Percentiles rank a stretch among this genome's conserved stretches.
Evolutionary conservation across 257 asterid genomes (phyloP).

Genomic region (Avicennia marina): DNA sequence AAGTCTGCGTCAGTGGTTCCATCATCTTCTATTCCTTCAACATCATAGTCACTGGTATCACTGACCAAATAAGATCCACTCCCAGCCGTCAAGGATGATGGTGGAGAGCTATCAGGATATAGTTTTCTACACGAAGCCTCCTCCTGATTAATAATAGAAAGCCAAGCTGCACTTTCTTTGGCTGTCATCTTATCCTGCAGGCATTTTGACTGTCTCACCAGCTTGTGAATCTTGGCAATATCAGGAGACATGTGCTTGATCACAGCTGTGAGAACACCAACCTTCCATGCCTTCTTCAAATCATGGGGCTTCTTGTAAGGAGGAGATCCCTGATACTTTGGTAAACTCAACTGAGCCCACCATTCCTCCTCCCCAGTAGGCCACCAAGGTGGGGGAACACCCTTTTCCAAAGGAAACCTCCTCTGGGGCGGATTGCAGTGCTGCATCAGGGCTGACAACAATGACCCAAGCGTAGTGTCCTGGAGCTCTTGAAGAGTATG

Average conservation of each 20-base stretch:
- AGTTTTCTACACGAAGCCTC: slow-evolving; percentile 35
- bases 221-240: slow-evolving; percentile 49
- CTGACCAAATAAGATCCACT: slow-evolving; percentile 27
- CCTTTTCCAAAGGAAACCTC: slow-evolving; percentile 50
- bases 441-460: slow-evolving; percentile 58
- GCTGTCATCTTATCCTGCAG: slow-evolving; percentile 64
- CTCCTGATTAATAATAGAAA: slow-evolving; percentile 48
- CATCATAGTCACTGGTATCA: slow-evolving; percentile 43
- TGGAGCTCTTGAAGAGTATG: slow-evolving; percentile 50
- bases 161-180: slow-evolving; percentile 61
- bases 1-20: slow-evolving; percentile 23
- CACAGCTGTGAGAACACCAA: slow-evolving; percentile 45
- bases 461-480: slow-evolving; percentile 52
- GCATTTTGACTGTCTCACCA: slow-evolving; percentile 46
- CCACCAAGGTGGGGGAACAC: slow-evolving; percentile 70
- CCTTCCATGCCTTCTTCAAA: slow-evolving; percentile 61
- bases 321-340: slow-evolving; percentile 40
- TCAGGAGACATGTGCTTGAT: slow-evolving; percentile 60
- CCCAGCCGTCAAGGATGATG: slow-evolving; percentile 16
- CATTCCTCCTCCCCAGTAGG: slow-evolving; percentile 57
- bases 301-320: slow-evolving; percentile 70
- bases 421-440: slow-evolving; percentile 67
- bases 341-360: slow-evolving; percentile 43
- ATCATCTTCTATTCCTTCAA: slow-evolving; percentile 41
- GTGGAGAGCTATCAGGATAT: slow-evolving; percentile 31